These are phyloP conservation scores for Schizosaccharomyces pombe DNA, from an alignment of 805 yeast species.

Conservation along the genomic window DNA sequence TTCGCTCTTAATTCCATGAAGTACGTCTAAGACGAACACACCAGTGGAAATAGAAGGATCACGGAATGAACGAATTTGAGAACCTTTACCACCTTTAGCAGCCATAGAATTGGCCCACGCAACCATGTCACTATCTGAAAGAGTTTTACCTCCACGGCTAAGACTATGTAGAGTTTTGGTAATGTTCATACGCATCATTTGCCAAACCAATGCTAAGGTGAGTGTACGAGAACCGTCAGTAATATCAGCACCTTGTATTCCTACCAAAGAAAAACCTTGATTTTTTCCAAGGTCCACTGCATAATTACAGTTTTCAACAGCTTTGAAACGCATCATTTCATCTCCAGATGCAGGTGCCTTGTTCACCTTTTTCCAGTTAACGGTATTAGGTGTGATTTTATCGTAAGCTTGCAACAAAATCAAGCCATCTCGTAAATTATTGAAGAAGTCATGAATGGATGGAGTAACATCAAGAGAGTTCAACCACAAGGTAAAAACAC, in stretches of 20 bases:
- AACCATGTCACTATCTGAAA: constrained; percentile 67
- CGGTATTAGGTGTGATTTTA: constrained; percentile 85
- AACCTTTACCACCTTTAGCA: constrained; percentile 56
- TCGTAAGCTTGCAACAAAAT: constrained; percentile 79
- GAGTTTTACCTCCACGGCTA: constrained; percentile 46
- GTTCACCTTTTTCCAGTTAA: constrained; percentile 55
- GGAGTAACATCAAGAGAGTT: constrained; percentile 92
- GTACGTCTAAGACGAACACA: constrained; percentile 64
- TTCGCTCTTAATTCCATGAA: constrained; percentile 88
- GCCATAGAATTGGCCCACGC: constrained; percentile 85
- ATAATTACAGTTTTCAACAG: constrained; percentile 89
- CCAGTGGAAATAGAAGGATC: constrained; percentile 59
- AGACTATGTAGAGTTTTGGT: constrained; percentile 56
- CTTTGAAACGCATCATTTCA: constrained; percentile 76
- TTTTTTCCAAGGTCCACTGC: constrained; percentile 93
- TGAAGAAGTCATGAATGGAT: constrained; percentile 72
- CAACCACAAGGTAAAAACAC: constrained; percentile 93
- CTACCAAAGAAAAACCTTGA: constrained; percentile 78
- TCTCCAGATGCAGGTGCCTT: constrained; percentile 53
- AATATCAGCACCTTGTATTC: constrained; percentile 94
- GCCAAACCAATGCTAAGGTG: constrained; percentile 91
- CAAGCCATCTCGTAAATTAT: constrained; percentile 83
- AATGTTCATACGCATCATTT: constrained; percentile 90
- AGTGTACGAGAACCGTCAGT: constrained; percentile 77
- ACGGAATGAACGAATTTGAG: constrained; percentile 58